A percentile compares a stretch with the other conserved stretches of the same genome.
phyloP scores from a whole-genome alignment of 371 early-diverging fungal genomes.

The Parasitella parasitica region DNA sequence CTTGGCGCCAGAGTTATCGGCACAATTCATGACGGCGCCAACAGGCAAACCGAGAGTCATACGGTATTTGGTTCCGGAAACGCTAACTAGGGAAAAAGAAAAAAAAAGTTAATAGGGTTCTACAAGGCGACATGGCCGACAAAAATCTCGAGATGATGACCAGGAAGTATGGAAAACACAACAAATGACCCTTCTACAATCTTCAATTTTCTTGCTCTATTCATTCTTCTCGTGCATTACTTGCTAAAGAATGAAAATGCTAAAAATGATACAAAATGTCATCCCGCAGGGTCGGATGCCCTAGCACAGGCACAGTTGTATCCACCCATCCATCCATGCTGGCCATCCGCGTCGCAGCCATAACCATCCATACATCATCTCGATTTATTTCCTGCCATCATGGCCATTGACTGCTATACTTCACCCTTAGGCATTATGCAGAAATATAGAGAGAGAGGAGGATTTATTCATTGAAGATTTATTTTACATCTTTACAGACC shows the following conservation, averaged over 20 bases:
- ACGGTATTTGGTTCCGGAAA: conserved; percentile 59
- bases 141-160: background rate
- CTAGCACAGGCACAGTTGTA: background rate
- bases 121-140: background rate
- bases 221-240: background rate
- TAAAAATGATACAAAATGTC: background rate
- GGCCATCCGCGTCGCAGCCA: conserved; percentile 4
- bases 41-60: conserved; percentile 89
- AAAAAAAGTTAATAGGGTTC: background rate
- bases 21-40: conserved; percentile 99
- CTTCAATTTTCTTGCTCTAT: conserved; percentile 3
- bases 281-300: background rate
- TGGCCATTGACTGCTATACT: background rate
- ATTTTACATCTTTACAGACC: background rate
- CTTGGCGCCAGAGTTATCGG: conserved; percentile 99
- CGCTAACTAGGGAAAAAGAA: background rate
- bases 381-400: background rate
- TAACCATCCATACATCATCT: conserved; percentile 3
- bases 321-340: background rate
- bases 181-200: background rate
- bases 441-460: conserved; percentile 24
- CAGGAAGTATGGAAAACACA: background rate
- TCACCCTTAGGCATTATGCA: conserved; percentile 25
- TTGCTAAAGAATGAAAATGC: background rate
- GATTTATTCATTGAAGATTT: background rate